A percentile compares a stretch with the other conserved stretches of the same genome.
Conservation (phyloP, 2,329 filamentous ascomycete species). For the Aspergillus spinulosporus region DNA sequence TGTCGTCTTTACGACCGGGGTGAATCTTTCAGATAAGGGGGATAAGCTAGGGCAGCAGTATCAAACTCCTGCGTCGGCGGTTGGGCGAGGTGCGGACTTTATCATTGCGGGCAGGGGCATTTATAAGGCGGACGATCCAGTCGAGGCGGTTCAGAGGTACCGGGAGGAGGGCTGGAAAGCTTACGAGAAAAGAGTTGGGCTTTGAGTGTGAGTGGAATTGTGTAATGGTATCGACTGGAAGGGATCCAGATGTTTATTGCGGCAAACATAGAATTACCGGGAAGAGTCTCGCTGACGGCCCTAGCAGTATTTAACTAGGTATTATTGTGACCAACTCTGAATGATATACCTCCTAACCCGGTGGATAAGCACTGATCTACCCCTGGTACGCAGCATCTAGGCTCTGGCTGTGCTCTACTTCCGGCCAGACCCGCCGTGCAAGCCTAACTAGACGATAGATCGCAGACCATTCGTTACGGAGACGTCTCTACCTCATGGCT, state of each 20-base stretch:
- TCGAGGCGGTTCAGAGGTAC: slow-evolving; percentile 47
- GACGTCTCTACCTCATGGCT: too few species aligned
- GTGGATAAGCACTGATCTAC: too few species aligned
- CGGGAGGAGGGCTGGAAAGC: slow-evolving; percentile 49
- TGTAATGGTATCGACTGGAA: neutral
- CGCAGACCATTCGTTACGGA: too few species aligned
- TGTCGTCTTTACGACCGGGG: slow-evolving; percentile 51
- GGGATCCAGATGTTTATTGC: too few species aligned
- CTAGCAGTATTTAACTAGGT: too few species aligned
- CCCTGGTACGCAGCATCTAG: too few species aligned
- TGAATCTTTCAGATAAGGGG: slow-evolving; percentile 49
- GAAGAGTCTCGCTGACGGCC: too few species aligned
- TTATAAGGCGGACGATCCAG: slow-evolving; percentile 47
- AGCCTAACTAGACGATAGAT: too few species aligned
- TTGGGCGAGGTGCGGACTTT: slow-evolving; percentile 50
- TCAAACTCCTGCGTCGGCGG: slow-evolving; percentile 48
- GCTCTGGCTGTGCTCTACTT: too few species aligned
- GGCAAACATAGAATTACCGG: neutral
- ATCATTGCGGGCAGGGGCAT: slow-evolving; percentile 51
- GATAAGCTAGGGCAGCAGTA: slow-evolving; percentile 52
- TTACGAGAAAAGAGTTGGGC: slow-evolving; percentile 41
- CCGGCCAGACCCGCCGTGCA: too few species aligned
- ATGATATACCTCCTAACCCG: too few species aligned
- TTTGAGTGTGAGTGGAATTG: neutral
- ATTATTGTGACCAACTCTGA: too few species aligned